phyloP scores from a whole-genome alignment of 2,329 filamentous ascomycete species.

The Pleurostoma richardsiae region DNA sequence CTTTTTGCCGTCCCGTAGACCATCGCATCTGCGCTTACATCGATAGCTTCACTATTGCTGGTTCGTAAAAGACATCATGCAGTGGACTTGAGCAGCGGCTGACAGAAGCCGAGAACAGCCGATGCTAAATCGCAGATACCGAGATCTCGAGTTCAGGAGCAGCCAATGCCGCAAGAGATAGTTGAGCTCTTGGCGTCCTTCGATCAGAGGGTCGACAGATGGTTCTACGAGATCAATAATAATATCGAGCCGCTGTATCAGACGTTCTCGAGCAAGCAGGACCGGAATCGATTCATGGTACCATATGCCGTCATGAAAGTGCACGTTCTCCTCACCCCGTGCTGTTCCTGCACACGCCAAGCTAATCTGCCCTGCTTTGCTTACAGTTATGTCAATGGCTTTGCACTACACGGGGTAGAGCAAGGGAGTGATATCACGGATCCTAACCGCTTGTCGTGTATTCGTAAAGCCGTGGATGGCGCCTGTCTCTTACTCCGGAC shows the following conservation, averaged over 20 bases:
- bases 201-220: background rate
- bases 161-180: background rate
- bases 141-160: background rate
- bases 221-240: conserved; percentile 1
- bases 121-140: background rate
- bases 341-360: background rate
- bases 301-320: background rate
- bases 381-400: background rate
- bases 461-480: background rate
- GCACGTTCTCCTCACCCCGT: background rate
- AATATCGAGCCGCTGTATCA: background rate
- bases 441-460: background rate
- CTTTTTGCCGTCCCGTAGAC: background rate
- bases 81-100: background rate
- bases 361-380: background rate
- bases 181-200: background rate
- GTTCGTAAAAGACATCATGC: background rate
- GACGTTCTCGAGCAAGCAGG: background rate
- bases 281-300: conserved; percentile 1
- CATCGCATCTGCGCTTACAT: background rate
- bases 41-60: background rate
- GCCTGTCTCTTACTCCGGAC: background rate
- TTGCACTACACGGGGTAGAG: background rate
- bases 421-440: background rate
- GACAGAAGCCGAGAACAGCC: background rate